These are phyloP conservation scores for Podila verticillata DNA, from an alignment of 192 early-diverging fungal genomes.

Conservation along the genomic window DNA sequence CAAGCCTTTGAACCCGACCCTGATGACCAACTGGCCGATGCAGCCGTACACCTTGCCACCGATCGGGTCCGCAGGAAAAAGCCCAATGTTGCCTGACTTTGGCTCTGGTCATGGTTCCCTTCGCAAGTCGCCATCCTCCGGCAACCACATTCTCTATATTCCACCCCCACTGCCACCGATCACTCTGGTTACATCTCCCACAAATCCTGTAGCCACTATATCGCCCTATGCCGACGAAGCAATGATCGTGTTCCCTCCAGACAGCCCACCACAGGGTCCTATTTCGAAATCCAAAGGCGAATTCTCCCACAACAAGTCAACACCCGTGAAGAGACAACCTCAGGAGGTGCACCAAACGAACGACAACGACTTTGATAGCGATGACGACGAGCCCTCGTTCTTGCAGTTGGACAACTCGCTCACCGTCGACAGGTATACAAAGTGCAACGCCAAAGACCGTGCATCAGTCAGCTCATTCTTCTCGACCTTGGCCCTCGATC, in stretches of 20 bases:
- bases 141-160: conserved; percentile 22
- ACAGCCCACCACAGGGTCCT: conserved; percentile 9
- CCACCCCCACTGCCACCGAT: conserved; percentile 39
- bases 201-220: not conserved
- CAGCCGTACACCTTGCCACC: conserved; percentile 1
- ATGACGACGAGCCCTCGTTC: conserved; percentile 25
- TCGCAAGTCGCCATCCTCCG: conserved; percentile 12
- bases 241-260: conserved; percentile 24
- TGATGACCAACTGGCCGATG: conserved; percentile 15
- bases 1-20: conserved; percentile 1
- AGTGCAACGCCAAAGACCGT: conserved; percentile 16
- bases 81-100: not conserved
- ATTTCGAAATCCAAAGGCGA: not conserved
- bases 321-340: not conserved
- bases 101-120: not conserved
- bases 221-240: conserved; percentile 41
- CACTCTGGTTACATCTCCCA: conserved; percentile 2
- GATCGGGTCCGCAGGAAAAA: not conserved
- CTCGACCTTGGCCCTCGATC: conserved; percentile 25
- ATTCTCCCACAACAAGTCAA: not conserved
- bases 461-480: conserved; percentile 43
- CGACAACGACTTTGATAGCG: not conserved
- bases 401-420: conserved; percentile 20
- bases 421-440: conserved; percentile 22
- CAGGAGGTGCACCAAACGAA: not conserved